These are phyloP conservation scores for Vaccinium vitisidaea DNA, from an alignment of 148 eudicot species.

Conservation along the genomic window DNA sequence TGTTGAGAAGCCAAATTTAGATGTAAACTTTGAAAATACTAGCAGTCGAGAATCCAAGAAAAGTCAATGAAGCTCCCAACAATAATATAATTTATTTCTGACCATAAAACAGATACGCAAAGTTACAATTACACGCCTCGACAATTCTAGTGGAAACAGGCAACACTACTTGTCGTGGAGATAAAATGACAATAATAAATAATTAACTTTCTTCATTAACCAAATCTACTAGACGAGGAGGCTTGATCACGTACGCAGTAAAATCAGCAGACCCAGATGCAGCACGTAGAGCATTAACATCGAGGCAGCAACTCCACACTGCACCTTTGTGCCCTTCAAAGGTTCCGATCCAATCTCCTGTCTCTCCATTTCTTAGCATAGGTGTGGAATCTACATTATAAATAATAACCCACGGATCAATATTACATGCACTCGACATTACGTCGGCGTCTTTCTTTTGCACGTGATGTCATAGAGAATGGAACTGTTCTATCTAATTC, in stretches of 20 bases:
- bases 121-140: neutral
- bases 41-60: neutral
- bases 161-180: neutral
- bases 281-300: slow-evolving; percentile 73
- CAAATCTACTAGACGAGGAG: neutral
- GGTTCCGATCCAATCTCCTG: slow-evolving; percentile 96
- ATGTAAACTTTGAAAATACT: neutral
- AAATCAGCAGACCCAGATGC: slow-evolving; percentile 94
- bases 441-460: neutral
- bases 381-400: slow-evolving; percentile 67
- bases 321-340: slow-evolving; percentile 96
- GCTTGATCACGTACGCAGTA: slow-evolving; percentile 57
- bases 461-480: neutral
- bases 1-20: neutral
- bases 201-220: neutral
- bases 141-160: neutral
- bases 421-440: neutral
- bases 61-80: neutral
- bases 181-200: neutral
- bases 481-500: neutral
- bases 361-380: slow-evolving; percentile 91
- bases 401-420: neutral
- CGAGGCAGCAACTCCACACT: slow-evolving; percentile 92
- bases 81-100: neutral
- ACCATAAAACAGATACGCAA: neutral